Evolutionary conservation across 2,329 filamentous ascomycete species (phyloP).

Genomic region (Botrytis deweyae): DNA sequence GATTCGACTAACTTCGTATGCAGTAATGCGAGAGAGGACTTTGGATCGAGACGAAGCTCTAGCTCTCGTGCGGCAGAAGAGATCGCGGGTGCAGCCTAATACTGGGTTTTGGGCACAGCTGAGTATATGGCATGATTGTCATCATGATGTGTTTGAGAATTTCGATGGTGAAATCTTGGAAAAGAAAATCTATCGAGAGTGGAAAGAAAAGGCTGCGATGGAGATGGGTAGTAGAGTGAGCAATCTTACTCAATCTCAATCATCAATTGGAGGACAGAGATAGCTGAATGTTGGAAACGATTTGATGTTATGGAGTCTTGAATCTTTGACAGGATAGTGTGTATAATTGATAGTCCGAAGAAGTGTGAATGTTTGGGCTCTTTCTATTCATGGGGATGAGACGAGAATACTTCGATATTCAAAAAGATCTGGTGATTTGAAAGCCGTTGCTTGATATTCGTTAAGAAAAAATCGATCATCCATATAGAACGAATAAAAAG

Average conservation of each 20-base stretch:
- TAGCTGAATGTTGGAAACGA: neutral
- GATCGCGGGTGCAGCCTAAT: neutral
- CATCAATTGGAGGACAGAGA: neutral
- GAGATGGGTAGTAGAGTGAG: neutral
- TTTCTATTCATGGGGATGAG: neutral
- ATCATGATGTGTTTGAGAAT: neutral
- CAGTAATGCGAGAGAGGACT: neutral
- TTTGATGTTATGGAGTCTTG: neutral
- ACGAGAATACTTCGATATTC: neutral
- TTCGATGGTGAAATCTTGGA: neutral
- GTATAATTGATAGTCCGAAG: neutral
- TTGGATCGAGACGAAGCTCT: neutral
- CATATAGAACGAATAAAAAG: neutral
- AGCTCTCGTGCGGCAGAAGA: neutral
- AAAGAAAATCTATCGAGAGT: neutral
- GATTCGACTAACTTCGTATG: neutral
- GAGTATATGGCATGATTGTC: neutral
- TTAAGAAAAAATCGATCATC: neutral
- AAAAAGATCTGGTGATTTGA: neutral
- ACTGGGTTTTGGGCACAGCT: neutral
- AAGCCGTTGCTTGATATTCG: neutral
- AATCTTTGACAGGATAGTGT: neutral
- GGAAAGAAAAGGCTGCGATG: neutral
- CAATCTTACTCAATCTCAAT: neutral
- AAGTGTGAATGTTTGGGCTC: neutral